A percentile compares a stretch with the other conserved stretches of the same genome.
Conservation (phyloP, 768 basidiomycete species). For the Rhizopogon vinicolor region DNA sequence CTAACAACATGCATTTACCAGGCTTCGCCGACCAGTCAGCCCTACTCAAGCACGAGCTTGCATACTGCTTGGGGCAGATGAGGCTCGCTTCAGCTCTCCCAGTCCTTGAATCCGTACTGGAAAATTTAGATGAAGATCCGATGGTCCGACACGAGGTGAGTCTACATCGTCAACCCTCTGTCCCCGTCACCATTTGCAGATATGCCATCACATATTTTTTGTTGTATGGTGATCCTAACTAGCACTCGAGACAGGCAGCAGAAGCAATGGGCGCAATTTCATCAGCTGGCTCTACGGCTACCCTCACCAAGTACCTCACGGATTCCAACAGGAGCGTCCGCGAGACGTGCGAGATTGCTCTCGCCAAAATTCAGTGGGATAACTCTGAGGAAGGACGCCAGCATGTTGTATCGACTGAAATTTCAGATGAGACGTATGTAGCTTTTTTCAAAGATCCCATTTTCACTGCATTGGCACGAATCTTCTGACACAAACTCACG, state of each 20-base stretch:
- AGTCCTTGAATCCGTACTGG: constrained; percentile 71
- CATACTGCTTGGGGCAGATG: constrained; percentile 96
- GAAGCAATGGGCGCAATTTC: constrained; percentile 98
- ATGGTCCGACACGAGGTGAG: constrained; percentile 97
- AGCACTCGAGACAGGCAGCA: constrained; percentile 62
- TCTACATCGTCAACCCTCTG: not conserved
- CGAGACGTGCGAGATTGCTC: constrained; percentile 97
- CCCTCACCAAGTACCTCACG: constrained; percentile 65
- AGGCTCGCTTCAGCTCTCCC: constrained; percentile 70
- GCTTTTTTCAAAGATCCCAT: not conserved
- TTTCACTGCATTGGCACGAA: too few species aligned
- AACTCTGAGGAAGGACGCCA: constrained; percentile 66
- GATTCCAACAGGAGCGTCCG: constrained; percentile 75
- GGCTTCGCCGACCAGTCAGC: constrained; percentile 87
- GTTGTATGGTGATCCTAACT: constrained; percentile 3
- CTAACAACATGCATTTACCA: constrained; percentile 23
- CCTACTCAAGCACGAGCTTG: constrained; percentile 93
- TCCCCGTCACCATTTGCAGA: not conserved
- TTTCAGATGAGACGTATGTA: constrained; percentile 34
- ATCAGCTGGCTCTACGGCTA: constrained; percentile 52
- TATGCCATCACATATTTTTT: not conserved
- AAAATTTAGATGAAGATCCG: constrained; percentile 68
- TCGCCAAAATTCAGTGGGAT: constrained; percentile 94
- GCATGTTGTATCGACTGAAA: constrained; percentile 31
- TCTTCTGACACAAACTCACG: not conserved